phyloP scores from a whole-genome alignment of 257 asterid species.

The Scutellaria baicalensis region DNA sequence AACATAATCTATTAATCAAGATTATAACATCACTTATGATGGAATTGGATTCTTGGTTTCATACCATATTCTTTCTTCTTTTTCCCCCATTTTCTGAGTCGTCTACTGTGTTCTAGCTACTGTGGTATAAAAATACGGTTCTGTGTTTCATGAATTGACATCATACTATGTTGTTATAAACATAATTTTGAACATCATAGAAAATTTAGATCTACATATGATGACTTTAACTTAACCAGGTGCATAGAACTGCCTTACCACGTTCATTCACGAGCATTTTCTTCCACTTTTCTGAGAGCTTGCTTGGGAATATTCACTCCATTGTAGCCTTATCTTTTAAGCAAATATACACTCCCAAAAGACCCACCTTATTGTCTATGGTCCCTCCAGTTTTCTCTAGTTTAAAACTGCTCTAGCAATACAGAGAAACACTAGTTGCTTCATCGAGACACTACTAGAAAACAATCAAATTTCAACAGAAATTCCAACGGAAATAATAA shows the following conservation, averaged over 20 bases:
- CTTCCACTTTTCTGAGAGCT: constrained; percentile 12
- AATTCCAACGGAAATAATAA: too few relatives aligned
- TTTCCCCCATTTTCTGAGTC: too few relatives aligned
- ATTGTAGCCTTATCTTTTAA: constrained; percentile 72
- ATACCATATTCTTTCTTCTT: too few relatives aligned
- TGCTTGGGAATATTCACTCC: constrained; percentile 79
- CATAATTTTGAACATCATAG: too few relatives aligned
- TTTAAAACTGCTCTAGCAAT: constrained; percentile 25
- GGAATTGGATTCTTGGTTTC: not conserved
- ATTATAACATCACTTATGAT: not conserved
- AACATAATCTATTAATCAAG: not conserved
- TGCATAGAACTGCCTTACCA: not conserved
- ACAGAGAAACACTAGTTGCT: constrained; percentile 22
- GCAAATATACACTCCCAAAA: constrained; percentile 59
- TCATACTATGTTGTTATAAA: not conserved
- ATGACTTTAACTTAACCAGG: not conserved
- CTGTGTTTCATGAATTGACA: not conserved
- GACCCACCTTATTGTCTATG: constrained; percentile 35
- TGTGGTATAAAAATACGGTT: too few relatives aligned
- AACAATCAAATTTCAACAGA: too few relatives aligned
- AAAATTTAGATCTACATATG: not conserved
- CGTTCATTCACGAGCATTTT: not conserved
- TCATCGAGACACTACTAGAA: too few relatives aligned
- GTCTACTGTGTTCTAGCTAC: too few relatives aligned
- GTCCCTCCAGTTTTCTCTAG: constrained; percentile 29